Base-by-base conservation (phyloP, 129 eudicot species). In the Sambucus nigra region DNA sequence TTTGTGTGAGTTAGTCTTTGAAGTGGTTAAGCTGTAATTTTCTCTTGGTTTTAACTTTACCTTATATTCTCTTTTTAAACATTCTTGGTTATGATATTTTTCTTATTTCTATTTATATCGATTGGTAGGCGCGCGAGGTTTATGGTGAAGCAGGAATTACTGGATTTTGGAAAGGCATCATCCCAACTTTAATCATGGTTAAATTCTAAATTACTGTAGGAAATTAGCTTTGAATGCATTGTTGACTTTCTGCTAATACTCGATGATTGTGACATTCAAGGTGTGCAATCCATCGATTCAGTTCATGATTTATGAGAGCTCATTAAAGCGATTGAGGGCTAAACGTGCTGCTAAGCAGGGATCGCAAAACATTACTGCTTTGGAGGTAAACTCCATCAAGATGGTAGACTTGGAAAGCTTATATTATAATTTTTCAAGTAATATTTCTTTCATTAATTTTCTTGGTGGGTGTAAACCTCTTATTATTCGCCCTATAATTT, bases 261-360 rank as follows among this genome's bases (percentile, higher is more conserved):
- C 16, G 29, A 73, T 41, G 45, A 47, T 27, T 58, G 47, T 73
- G 64, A 46, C 19, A 21, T 69, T 45, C 42, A 75, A 91, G 98
- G 98, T 91, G 27, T 85, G 89, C 75, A 91, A 91, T 69, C 99
- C 99, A 18, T 86, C 99, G 18, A 91, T 91, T 27, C 99, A 91
- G 62, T 91, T 91, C 71, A 91, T 91, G 99, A 85, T 91, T 17
- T 85, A 85, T 40, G 99, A 91, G 71, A 91, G 72, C 60, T 73
- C 78, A 24, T 38, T 82, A 47, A 82, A 73, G 69, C 78, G 66
- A 64, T 63, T 86, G 47, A 91, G 62, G 71, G 59, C 74, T 54
- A 91, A 79, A 70, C 82, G 77, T 39, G 76, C 84, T 46, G 59
- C 79, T 22, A 81, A 74, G 68, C 69, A 69, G 68, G 75, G 65